Conservation (phyloP, 1,284 basidiomycete genomes). For the Erythrobasidium hasegawianum region DNA sequence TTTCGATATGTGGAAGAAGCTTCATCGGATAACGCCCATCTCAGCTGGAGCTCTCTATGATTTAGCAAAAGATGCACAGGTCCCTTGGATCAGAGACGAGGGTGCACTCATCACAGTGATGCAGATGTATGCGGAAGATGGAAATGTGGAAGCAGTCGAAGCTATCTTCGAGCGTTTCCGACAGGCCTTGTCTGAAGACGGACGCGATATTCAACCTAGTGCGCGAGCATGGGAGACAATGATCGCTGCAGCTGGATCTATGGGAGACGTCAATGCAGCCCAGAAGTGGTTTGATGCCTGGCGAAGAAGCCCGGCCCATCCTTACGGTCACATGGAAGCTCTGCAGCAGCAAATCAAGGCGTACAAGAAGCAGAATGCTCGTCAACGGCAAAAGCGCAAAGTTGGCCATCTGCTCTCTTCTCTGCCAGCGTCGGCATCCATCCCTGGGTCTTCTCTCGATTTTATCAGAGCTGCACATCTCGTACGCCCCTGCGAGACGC, state of each 20-base stretch:
- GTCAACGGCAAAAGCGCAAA: not conserved
- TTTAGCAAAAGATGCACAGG: not conserved
- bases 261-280: constrained; percentile 2
- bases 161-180: constrained; percentile 9
- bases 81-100: constrained; percentile 13
- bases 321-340: not conserved
- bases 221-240: constrained; percentile 6
- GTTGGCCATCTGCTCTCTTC: not conserved
- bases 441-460: not conserved
- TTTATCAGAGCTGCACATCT: not conserved
- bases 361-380: not conserved
- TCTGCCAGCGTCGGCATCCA: not conserved
- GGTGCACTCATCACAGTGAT: constrained; percentile 9
- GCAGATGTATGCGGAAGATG: constrained; percentile 1
- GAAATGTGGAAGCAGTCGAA: constrained; percentile 12
- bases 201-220: not conserved
- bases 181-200: constrained; percentile 6
- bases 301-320: constrained; percentile 17
- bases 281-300: constrained; percentile 17
- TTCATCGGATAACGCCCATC: constrained; percentile 5
- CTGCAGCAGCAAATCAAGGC: not conserved
- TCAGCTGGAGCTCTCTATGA: not conserved
- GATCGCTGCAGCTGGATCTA: constrained; percentile 1
- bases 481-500: not conserved
- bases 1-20: constrained; percentile 1